Evolutionary conservation across 768 basidiomycete genomes (phyloP).

Genomic region (Suillus tomentosus): DNA sequence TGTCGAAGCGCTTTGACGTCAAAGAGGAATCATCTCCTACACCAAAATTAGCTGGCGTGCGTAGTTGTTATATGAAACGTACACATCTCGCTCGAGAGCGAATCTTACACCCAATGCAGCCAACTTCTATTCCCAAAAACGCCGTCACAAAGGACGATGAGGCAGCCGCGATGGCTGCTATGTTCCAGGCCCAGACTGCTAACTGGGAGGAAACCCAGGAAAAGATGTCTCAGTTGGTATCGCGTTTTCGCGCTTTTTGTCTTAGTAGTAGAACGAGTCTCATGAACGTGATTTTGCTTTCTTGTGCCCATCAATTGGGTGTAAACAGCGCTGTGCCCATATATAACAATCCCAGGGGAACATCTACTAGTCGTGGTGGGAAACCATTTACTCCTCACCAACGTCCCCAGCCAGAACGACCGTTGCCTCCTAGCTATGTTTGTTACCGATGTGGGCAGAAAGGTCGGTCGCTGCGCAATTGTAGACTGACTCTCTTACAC

Average conservation of each 20-base stretch:
- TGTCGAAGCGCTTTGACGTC: slow-evolving; percentile 90
- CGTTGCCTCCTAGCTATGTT: slow-evolving; percentile 92
- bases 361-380: slow-evolving; percentile 60
- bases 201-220: slow-evolving; percentile 99
- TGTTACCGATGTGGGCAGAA: slow-evolving; percentile 99
- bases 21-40: slow-evolving; percentile 58
- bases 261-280: slow-evolving; percentile 70
- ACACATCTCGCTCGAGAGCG: slow-evolving; percentile 24
- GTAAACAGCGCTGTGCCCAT: slow-evolving; percentile 65
- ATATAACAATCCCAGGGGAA: slow-evolving; percentile 66
- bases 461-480: slow-evolving; percentile 50
- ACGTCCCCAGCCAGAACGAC: slow-evolving; percentile 65
- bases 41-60: slow-evolving; percentile 34
- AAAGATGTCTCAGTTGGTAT: slow-evolving; percentile 99
- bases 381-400: slow-evolving; percentile 49
- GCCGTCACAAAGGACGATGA: slow-evolving; percentile 72
- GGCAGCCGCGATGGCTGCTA: slow-evolving; percentile 94
- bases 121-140: slow-evolving; percentile 42
- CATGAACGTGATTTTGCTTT: slow-evolving; percentile 63
- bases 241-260: slow-evolving; percentile 55
- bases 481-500: slow-evolving; percentile 7
- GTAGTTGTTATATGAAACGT: slow-evolving; percentile 31
- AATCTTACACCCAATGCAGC: slow-evolving; percentile 35
- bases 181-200: slow-evolving; percentile 92
- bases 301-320: slow-evolving; percentile 26